These are phyloP conservation scores for Chrysoporthe austroafricana DNA, from an alignment of 2,329 filamentous ascomycete genomes.

Conservation along the genomic window DNA sequence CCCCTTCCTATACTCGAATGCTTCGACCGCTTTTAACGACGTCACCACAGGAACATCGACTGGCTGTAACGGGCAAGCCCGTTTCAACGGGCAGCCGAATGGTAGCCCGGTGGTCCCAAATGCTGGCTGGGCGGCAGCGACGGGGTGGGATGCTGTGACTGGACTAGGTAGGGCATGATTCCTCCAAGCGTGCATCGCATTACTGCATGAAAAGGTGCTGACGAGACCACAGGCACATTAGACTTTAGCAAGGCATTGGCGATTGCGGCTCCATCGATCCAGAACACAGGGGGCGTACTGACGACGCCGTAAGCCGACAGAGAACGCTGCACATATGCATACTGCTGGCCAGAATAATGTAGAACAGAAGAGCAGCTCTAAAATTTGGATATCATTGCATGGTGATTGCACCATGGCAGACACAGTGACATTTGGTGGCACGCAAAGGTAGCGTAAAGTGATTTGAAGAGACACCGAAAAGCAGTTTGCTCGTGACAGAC, in stretches of 20 bases:
- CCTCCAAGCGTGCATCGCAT: neutral
- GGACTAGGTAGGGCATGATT: slow-evolving; percentile 26
- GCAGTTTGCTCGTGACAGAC: neutral
- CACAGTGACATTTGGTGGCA: neutral
- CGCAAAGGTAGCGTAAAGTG: neutral
- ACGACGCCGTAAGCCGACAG: neutral
- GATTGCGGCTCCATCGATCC: neutral
- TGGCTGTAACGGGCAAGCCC: slow-evolving; percentile 25
- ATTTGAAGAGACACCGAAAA: neutral
- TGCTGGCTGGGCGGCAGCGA: slow-evolving; percentile 25
- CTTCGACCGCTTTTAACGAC: slow-evolving; percentile 37
- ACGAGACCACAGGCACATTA: neutral
- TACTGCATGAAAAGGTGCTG: neutral
- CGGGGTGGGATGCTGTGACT: slow-evolving; percentile 30
- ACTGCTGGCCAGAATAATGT: neutral
- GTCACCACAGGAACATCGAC: slow-evolving; percentile 38
- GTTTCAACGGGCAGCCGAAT: slow-evolving; percentile 13
- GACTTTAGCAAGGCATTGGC: neutral
- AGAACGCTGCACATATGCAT: neutral
- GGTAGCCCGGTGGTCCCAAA: slow-evolving; percentile 23
- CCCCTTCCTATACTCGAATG: slow-evolving; percentile 48
- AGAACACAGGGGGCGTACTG: neutral
- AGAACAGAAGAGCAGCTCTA: neutral
- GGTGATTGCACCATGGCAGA: neutral
- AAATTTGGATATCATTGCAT: neutral